These are phyloP conservation scores for Fraxinus xanthoxyloides DNA, from an alignment of 305 asterid species.

Conservation along the genomic window DNA sequence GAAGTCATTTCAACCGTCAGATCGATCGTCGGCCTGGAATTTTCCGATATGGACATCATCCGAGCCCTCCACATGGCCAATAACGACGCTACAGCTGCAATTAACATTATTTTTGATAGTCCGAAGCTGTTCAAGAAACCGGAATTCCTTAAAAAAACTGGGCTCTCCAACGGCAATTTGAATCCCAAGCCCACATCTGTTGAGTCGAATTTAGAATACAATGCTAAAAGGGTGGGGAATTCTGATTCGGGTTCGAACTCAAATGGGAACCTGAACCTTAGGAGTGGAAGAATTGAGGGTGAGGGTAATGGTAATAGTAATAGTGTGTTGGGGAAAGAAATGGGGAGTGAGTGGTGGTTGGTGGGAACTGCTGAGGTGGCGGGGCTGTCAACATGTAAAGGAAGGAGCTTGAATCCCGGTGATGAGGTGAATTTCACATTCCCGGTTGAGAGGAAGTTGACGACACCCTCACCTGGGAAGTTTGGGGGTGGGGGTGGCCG, in stretches of 20 bases:
- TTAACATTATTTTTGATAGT: constrained; percentile 80
- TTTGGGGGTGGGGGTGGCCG: constrained; percentile 72
- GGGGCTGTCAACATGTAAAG: constrained; percentile 90
- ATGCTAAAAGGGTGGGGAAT: constrained; percentile 18
- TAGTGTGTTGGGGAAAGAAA: constrained; percentile 27
- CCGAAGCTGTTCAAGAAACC: constrained; percentile 51
- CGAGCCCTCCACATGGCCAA: constrained; percentile 98
- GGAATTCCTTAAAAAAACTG: constrained; percentile 33
- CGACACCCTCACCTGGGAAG: constrained; percentile 59
- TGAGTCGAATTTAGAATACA: constrained; percentile 16
- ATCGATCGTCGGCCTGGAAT: constrained; percentile 71
- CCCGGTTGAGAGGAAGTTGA: constrained; percentile 59
- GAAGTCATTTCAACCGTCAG: constrained; percentile 72
- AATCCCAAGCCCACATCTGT: constrained; percentile 24
- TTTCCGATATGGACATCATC: constrained; percentile 77
- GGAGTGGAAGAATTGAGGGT: constrained; percentile 26
- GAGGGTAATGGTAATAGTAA: constrained; percentile 26
- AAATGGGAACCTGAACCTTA: constrained; percentile 19
- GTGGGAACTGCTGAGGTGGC: constrained; percentile 69
- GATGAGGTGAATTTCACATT: constrained; percentile 70
- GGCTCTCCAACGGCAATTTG: constrained; percentile 25
- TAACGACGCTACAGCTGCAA: constrained; percentile 87
- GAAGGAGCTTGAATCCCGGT: constrained; percentile 64
- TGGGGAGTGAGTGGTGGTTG: constrained; percentile 85
- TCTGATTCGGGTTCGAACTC: constrained; percentile 22